Base-by-base conservation (phyloP, 2,329 filamentous ascomycete species). In the Reticulascus tulasneorum region DNA sequence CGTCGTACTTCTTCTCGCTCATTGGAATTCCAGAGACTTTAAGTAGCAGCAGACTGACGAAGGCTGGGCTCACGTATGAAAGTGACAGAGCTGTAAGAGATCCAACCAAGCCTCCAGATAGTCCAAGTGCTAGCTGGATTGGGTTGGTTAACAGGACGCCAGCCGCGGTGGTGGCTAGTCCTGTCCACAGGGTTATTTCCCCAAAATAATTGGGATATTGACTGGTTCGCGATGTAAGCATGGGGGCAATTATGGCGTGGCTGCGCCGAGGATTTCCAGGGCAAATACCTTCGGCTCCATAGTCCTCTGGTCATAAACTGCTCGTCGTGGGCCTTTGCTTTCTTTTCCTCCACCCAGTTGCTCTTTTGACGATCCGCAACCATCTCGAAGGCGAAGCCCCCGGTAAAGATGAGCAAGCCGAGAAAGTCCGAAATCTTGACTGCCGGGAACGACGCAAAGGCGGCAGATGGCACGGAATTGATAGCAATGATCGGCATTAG, bases 151-250 rank as follows among this genome's bases (percentile, higher is more conserved):
- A 56, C 31, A 86, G 60, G 2, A 77, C 62, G 1, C 79, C 78
- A 0, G 71, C 76, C 0, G 77, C 70, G 1, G 67, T 59, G 6
- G 76, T 73, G 1, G 81, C 79, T 39, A 86, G 73, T 2, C 82
- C 82, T 0, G 74, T 78, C 82, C 81, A 86, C 21, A 86, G 62
- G 9, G 77, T 81, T 19, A 68, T 71, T 56, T 86, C 82, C n/a
- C 82, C 82, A 53, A 86, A 83, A 62, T 86, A 86, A 51, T 86
- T 83, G 1, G 82, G 82, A 56, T 83, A 78, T 42, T 78, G 62
- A 30, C 68, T 64, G 19, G 4, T 5, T 15, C 23, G 6, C 15
- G 11, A 8, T 22, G 24, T 13, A 7, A 5, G 13, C 9, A 7
- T 16, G 17, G n/a, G 11, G 15, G 28, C 5, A 26, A 10, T n/a